Evolutionary conservation across 148 eudicot species (phyloP), one percentile per base, ranked within the genome.

Genomic region (Rhododendron kiyosumense): DNA sequence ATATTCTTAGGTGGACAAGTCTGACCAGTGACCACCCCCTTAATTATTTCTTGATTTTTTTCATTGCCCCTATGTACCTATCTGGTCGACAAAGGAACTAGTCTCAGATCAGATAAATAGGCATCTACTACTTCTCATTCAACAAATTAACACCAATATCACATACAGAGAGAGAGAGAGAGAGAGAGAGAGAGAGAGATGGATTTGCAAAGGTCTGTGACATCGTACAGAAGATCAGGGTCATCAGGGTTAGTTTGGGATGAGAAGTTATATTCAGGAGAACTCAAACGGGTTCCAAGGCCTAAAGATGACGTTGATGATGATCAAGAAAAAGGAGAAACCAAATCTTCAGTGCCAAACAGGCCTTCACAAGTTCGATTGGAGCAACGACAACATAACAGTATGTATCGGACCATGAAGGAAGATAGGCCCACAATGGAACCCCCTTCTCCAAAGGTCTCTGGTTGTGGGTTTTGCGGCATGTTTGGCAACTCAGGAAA

Each of bases 171-270:
- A 73, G 48, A 87, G 69, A 87, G 75, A 71, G 81, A 83, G 48
- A 78, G 59, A 51, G 83, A 81, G 76, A 83, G 63, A 75, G 83
- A 81, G 81, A 83, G 63, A 75, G 77, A 83, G 26, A 94, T 93
- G 98, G 97, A 48, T 43, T 89, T 95, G 86, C 94, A 89, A 87
- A 93, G 98, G 89, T 94, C 98, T 48, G 89, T 71, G 26, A 85
- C 88, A 82, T 92, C 96, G 28, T 95, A 92, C 36, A 92, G 98
- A 86, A 92, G 98, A 77, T 90, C 90, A 78, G 97, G 98, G 20
- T 95, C 98, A 36, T 95, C 98, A 59, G 98, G 98, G 34, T 79
- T 93, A 79, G 90, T 94, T 14, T 95, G 98, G 98, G 97, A 94
- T 78, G 97, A 94, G 46, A 95, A 93, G 84, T 45, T 91, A 28